Conservation (phyloP, 768 basidiomycete species). For the Cystofilobasidium bisporidii region DNA sequence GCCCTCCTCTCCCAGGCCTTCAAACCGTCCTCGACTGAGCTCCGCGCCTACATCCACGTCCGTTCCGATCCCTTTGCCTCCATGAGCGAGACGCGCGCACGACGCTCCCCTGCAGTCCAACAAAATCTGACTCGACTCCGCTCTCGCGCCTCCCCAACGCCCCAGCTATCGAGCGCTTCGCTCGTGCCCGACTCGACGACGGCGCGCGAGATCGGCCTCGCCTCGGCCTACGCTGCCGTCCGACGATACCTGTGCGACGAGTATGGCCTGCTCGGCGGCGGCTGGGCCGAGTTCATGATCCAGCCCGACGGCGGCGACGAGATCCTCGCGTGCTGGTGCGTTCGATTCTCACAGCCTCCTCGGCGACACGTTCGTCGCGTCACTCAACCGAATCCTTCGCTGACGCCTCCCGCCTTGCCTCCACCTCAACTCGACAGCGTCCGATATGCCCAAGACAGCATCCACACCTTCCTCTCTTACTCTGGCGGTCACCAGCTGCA, state of each 20-base stretch:
- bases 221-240: slow-evolving; percentile 4
- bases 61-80: not conserved
- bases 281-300: slow-evolving; percentile 10
- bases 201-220: slow-evolving; percentile 20
- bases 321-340: slow-evolving; percentile 21
- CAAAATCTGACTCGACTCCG: no score
- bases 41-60: not conserved
- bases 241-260: slow-evolving; percentile 12
- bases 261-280: slow-evolving; percentile 8
- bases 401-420: not conserved
- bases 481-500: not conserved
- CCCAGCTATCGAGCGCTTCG: not conserved
- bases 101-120: no score
- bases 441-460: slow-evolving; percentile 20
- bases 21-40: not conserved
- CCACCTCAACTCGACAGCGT: slow-evolving; percentile 1
- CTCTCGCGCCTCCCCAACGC: not conserved
- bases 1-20: not conserved
- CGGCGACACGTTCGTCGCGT: not conserved
- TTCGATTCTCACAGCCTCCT: no score
- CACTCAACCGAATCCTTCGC: no score
- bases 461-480: slow-evolving; percentile 17
- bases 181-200: slow-evolving; percentile 1
- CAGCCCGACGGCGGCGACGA: slow-evolving; percentile 22
- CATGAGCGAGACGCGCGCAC: no score